Base-by-base conservation (phyloP, 2,329 filamentous ascomycete species). In the Fusarium albosuccineum region DNA sequence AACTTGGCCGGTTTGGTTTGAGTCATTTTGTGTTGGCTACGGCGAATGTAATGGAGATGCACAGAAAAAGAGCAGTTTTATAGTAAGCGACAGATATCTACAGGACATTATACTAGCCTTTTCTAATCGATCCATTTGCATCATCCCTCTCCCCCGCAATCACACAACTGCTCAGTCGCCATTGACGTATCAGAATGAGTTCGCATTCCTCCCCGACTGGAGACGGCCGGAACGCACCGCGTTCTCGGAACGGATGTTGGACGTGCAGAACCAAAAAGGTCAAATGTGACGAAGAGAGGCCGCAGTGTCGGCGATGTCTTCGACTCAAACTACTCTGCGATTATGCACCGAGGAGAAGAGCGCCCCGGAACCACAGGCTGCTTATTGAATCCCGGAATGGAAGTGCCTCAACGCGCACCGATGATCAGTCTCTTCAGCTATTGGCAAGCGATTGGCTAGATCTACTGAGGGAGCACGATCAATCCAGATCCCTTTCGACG, bases 261-360 rank as follows among this genome's bases (percentile, higher is more conserved):
- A 77, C 75, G 0, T 77, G 74, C 45, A 71, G 75, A 40, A 61
- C 67, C 5, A 76, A 75, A 51, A 77, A 77, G 57, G 74, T 76
- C 27, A 77, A 76, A 40, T 77, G 74, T 46, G 75, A 76, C 52
- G 75, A 77, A 57, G 58, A 45, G 40, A 59, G 62, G 17, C 75
- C 74, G 2, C 64, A 66, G 27, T 77, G 74, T 42, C 56, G 64
- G 29, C 70, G 74, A 37, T 77, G 74, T 56, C 54, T 60, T 2
- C 70, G 74, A 9, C 55, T 77, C 17, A 62, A 64, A 57, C 68
- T 71, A 3, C 55, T 72, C 14, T 77, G 75, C 64, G 74, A 75
- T 30, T 76, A 76, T 46, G 58, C 55, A 26, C 74, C 75, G 6
- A 64, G 70, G 13, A 59, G 46, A 59, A 58, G 40, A 16, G 45